Base-by-base conservation (phyloP, 768 basidiomycete genomes). In the Phaeotremella skinneri region DNA sequence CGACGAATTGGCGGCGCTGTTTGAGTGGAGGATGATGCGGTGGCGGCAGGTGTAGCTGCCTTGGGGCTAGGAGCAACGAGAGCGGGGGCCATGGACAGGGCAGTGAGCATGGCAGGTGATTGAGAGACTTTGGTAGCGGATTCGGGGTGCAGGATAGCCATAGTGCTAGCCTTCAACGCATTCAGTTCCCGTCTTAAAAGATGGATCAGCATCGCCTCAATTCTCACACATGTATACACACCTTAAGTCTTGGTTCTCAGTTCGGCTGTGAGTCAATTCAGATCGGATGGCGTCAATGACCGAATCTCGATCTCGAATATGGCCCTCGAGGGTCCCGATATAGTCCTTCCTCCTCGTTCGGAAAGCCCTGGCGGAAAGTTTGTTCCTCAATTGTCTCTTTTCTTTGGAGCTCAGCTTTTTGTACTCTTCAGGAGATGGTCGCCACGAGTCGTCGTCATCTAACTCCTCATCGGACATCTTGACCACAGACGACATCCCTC, bases 291-390 rank as follows among this genome's bases (percentile, higher is more conserved):
- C 87, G 62, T 89, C 88, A 63, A 99, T 87, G 61, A 98, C 83
- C 20, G 84, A 82, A 79, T 99, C 94, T 26, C 94, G 85, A 73
- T 93, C 90, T 14, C 88, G 87, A 70, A 98, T 90, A 75, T 94
- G 90, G 55, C 85, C 86, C 74, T 99, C 96, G 53, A 99, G 86
- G 0, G 90, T 91, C 7, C 87, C 83, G 61, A 98, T 96, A 76
- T 99, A 97, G 76, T 97, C 93, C 81, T 97, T 98, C 76, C 92
- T 82, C 34, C 94, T 80, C 27, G 91, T 89, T n/a, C 94, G 83
- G 79, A 97, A 97, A 75, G 94, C 96, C 54, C 93, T 80, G 0
- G 94, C 94, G 64, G 86, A 88, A 67, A 97, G 91, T 85, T 99
- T 99, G 80, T 99, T 99, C 51, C 94, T 78, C 42, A 98, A 80